Base-by-base conservation (phyloP, 768 basidiomycete genomes). In the Fomitopsis pulvina region DNA sequence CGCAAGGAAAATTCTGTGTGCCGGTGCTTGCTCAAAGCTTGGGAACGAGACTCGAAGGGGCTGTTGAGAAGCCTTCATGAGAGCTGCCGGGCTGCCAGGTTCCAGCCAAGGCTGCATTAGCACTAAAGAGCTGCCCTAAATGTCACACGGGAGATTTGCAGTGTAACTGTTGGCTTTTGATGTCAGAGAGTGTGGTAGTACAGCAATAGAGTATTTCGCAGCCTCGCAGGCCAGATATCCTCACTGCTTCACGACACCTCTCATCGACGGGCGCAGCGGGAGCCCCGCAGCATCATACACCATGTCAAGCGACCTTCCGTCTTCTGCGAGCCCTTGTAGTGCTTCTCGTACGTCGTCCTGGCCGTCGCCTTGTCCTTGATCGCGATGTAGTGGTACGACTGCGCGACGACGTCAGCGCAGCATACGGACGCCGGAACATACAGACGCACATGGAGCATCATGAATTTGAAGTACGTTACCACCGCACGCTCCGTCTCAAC, bases 301-400 rank as follows among this genome's bases (percentile, higher is more conserved):
- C 47, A 68, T 66, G 56, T 85, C 83, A 41, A 85, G 73, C 61
- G 70, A 76, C 55, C 73, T 65, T 57, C 41, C 68, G 68, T 37
- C 55, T 58, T 10, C 50, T 48, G 38, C 25, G 56, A 41, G 48
- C 51, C 54, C 68, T 73, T 21, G 61, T 71, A 57, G 34, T 55
- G 50, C 49, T 56, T 62, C 56, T 56, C 54, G 6, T 79, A 79
- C 2, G 60, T 66, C 58, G 74, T 76, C 58, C 76, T 74, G 9
- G 65, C 68, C 30, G 55, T 57, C 46, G 51, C 54, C 53, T 60
- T 61, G 34, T 52, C 59, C 45, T 42, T 52, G 40, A 61, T 44
- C 65, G 62, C 34, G 57, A 62, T 60, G 47, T 53, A 57, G 43
- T 62, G 61, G 39, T 60, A 62, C 18, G 60, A 30, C 37, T 57